Percentiles rank a stretch among this genome's conserved stretches.
These are phyloP conservation scores for Reticulascus tulasneorum DNA, from an alignment of 2,329 filamentous ascomycete genomes.

Conservation along the genomic window DNA sequence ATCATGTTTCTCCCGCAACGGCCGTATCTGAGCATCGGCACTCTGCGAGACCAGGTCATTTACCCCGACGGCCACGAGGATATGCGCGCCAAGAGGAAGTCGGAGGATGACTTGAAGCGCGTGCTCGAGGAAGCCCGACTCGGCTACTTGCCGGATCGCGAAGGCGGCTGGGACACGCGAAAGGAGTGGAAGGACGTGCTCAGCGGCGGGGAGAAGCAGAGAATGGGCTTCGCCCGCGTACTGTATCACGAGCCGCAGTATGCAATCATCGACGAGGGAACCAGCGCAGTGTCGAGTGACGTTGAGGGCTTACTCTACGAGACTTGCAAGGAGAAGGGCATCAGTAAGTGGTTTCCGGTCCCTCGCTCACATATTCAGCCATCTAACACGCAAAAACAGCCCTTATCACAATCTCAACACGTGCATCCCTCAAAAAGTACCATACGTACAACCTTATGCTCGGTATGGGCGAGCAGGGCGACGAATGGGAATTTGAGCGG, in stretches of 20 bases:
- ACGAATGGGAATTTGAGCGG: slow-evolving; percentile 86
- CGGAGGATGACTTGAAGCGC: slow-evolving; percentile 71
- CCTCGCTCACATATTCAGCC: neutral
- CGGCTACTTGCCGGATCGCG: slow-evolving; percentile 84
- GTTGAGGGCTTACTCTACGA: slow-evolving; percentile 94
- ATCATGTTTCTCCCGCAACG: slow-evolving; percentile 98
- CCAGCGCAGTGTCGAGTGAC: slow-evolving; percentile 87
- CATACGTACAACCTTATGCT: slow-evolving; percentile 88
- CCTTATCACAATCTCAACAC: slow-evolving; percentile 91
- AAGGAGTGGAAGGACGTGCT: slow-evolving; percentile 99
- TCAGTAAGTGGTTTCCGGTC: slow-evolving; percentile 69
- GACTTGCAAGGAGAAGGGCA: slow-evolving; percentile 85
- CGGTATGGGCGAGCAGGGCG: slow-evolving; percentile 74
- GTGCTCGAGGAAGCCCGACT: slow-evolving; percentile 80
- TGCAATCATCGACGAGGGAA: slow-evolving; percentile 93
- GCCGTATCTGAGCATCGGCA: slow-evolving; percentile 88
- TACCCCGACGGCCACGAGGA: slow-evolving; percentile 94
- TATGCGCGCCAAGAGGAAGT: slow-evolving; percentile 77
- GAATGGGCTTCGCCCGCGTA: slow-evolving; percentile 84
- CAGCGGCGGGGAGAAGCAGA: slow-evolving; percentile 95
- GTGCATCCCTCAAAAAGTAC: slow-evolving; percentile 91
- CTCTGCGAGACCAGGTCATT: slow-evolving; percentile 92
- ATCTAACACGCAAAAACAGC: slow-evolving; percentile 43
- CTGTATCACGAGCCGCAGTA: slow-evolving; percentile 94
- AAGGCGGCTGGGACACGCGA: slow-evolving; percentile 93